phyloP scores from a whole-genome alignment of 208 protist species.

The Acanthamoeba healyi region DNA sequence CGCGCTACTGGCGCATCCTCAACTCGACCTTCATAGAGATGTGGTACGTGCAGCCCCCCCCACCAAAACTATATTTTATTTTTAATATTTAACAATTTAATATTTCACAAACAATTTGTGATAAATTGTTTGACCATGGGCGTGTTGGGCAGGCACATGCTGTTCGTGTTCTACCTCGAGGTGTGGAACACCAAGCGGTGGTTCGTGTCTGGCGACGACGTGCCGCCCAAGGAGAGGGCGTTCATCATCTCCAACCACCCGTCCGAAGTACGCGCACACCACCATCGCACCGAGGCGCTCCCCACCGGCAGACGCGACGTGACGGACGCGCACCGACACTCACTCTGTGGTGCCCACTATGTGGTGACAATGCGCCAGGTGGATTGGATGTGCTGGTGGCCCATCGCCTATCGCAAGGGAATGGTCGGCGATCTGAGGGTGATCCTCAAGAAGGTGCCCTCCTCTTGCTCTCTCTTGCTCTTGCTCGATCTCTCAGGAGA shows the following conservation, averaged over 20 bases:
- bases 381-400: constrained; percentile 76
- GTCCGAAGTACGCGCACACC: constrained; percentile 13
- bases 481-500: not conserved
- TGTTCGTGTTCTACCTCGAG: constrained; percentile 70
- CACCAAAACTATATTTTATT: not conserved
- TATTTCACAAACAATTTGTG: not conserved
- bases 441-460: constrained; percentile 69
- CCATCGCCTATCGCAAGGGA: constrained; percentile 63
- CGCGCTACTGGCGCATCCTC: constrained; percentile 28
- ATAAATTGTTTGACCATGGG: not conserved
- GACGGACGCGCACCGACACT: not conserved
- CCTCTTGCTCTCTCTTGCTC: not conserved
- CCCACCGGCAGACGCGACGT: not conserved
- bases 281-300: not conserved
- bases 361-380: not conserved
- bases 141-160: constrained; percentile 62
- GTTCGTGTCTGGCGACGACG: constrained; percentile 35
- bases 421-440: constrained; percentile 68
- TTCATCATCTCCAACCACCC: constrained; percentile 76
- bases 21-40: constrained; percentile 61
- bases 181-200: constrained; percentile 66
- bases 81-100: not conserved
- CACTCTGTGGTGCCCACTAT: too few relatives aligned
- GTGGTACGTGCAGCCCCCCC: constrained; percentile 35
- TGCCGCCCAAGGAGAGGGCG: constrained; percentile 66